phyloP scores from a whole-genome alignment of 495 filamentous ascomycete genomes.

The Aspergillus bertholletiae region DNA sequence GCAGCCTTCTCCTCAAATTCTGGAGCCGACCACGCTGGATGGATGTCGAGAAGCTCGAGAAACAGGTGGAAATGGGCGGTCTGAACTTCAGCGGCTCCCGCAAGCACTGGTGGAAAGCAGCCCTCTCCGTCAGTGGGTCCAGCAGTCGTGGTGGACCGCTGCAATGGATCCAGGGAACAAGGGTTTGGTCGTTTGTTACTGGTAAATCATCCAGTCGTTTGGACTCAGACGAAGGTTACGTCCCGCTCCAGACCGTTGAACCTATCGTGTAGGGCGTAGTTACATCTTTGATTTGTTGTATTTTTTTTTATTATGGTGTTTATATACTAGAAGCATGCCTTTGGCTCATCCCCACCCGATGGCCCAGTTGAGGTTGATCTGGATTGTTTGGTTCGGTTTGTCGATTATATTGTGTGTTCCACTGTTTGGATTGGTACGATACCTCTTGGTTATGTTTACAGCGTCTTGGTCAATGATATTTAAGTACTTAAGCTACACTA shows the following conservation, averaged over 20 bases:
- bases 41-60: conserved; percentile 65
- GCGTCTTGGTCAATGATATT: background rate
- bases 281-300: background rate
- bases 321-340: background rate
- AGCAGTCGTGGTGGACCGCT: conserved; percentile 14
- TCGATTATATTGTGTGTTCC: background rate
- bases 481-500: too few relatives aligned
- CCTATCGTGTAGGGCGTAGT: conserved; percentile 24
- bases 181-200: conserved; percentile 27
- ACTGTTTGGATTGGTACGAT: background rate
- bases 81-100: conserved; percentile 10
- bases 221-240: conserved; percentile 38
- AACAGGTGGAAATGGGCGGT: conserved; percentile 28
- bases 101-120: conserved; percentile 32
- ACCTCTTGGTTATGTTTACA: background rate
- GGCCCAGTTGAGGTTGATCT: too few relatives aligned
- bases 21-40: conserved; percentile 91
- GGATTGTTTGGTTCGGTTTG: background rate
- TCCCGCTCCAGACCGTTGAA: conserved; percentile 44
- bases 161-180: conserved; percentile 17
- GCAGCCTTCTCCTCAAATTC: conserved; percentile 77
- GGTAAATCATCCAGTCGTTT: conserved; percentile 20
- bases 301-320: background rate
- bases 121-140: conserved; percentile 20
- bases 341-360: too few relatives aligned